Evolutionary conservation across 1,284 basidiomycete genomes (phyloP), one percentile per base, ranked within the genome.

Genomic region (Wolfiporia cocos): DNA sequence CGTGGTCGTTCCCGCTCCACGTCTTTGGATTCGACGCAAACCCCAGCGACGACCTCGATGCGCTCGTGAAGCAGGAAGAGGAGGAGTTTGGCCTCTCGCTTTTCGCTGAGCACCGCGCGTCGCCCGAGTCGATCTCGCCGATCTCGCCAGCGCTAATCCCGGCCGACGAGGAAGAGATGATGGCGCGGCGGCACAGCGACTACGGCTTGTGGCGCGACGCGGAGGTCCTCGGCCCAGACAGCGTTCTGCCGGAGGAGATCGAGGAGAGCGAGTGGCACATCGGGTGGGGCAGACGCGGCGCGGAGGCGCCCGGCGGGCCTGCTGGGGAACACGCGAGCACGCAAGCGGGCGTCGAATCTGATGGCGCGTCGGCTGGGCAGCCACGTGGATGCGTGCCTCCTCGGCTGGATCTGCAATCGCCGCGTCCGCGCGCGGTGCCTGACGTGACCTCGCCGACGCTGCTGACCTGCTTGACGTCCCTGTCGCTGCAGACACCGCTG

Each of bases 191-290:
- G 19, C 48, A 49, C 9, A 41, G 52, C 17, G 61, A 58, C 38
- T 58, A 60, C 31, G 38, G 64, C 23, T 49, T 60, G 28, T 74
- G 73, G 72, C 61, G 68, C 34, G 68, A 75, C 40, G 71, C 65
- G 4, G 72, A 74, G 41, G 48, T 74, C 1, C 62, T 73, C 14
- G 73, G 73, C 15, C 71, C 73, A 2, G 73, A 74, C 46, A 71
- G 60, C 46, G 65, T 75, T 22, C 61, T 64, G 46, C 62, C 62
- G 17, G 58, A 66, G 44, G 69, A 74, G 50, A 62, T 73, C 33
- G 73, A 71, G 34, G 66, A 65, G 14, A 66, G 62, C 9, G 53
- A 52, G 15, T 70, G 67, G 71, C 55, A 43, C 34, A 53, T 53
- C 34, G 49, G 48, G 19, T 19, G 31, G 31, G 15, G 37, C 6